phyloP scores from a whole-genome alignment of 1,139 yeast genomes.

The Debaryomyces subglobosus region DNA sequence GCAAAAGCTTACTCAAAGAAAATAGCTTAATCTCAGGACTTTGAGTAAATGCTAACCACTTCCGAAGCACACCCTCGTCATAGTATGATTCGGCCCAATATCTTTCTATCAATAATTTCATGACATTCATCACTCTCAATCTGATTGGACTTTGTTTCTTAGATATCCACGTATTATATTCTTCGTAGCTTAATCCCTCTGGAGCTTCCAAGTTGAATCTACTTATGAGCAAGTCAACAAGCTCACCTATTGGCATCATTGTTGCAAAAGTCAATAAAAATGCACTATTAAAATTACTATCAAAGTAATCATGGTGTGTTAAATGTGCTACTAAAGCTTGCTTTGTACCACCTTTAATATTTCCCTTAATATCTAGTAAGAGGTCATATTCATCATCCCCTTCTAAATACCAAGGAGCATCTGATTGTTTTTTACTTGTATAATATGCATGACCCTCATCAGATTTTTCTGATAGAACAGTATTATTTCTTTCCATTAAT shows the following conservation, averaged over 20 bases:
- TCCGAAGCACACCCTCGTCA: slow-evolving; percentile 48
- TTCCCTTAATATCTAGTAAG: slow-evolving; percentile 71
- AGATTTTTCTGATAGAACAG: slow-evolving; percentile 42
- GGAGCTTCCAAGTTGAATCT: slow-evolving; percentile 83
- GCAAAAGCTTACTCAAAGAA: slow-evolving; percentile 36
- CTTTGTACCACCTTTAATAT: slow-evolving; percentile 83
- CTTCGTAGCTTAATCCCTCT: slow-evolving; percentile 83
- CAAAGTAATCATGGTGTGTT: slow-evolving; percentile 75
- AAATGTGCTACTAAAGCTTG: slow-evolving; percentile 81
- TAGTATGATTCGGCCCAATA: slow-evolving; percentile 77
- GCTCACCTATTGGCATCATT: slow-evolving; percentile 68
- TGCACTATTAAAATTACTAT: slow-evolving; percentile 68
- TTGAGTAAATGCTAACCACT: slow-evolving; percentile 62
- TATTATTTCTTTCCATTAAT: slow-evolving; percentile 63
- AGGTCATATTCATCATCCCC: slow-evolving; percentile 78
- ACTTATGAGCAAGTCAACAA: slow-evolving; percentile 61
- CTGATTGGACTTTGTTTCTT: slow-evolving; percentile 72
- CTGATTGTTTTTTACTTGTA: slow-evolving; percentile 40
- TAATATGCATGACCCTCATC: slow-evolving; percentile 43
- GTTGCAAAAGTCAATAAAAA: slow-evolving; percentile 78
- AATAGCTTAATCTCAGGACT: slow-evolving; percentile 47
- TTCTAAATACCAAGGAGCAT: slow-evolving; percentile 79
- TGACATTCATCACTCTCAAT: slow-evolving; percentile 66
- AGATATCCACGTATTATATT: slow-evolving; percentile 78
- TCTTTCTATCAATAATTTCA: slow-evolving; percentile 70